Percentiles rank a stretch among this genome's conserved stretches.
Conservation (phyloP, 768 basidiomycete genomes). For the Mycena epipterygia region DNA sequence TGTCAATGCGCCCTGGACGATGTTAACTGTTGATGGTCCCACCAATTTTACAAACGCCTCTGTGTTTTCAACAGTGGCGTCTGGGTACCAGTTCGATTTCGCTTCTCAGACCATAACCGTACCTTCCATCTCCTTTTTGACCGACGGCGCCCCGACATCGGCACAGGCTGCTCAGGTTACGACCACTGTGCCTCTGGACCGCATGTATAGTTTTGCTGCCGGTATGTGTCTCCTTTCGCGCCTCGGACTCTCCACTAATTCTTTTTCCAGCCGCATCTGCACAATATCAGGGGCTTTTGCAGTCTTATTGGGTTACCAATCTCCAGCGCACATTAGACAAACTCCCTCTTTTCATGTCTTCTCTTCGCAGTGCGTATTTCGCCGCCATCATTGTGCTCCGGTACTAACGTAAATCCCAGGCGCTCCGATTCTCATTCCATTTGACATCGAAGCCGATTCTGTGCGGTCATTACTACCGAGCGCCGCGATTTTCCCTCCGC, state of each 20-base stretch:
- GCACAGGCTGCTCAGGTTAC: conserved; percentile 62
- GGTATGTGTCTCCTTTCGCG: conserved; percentile 54
- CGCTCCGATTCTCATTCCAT: conserved; percentile 35
- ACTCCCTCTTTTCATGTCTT: conserved; percentile 61
- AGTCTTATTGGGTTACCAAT: conserved; percentile 67
- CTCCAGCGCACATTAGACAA: conserved; percentile 60
- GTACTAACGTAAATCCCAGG: conserved; percentile 17
- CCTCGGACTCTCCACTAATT: conserved; percentile 8
- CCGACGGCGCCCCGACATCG: conserved; percentile 59
- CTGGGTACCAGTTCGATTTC: conserved; percentile 73
- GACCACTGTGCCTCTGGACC: conserved; percentile 59
- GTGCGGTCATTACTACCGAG: conserved; percentile 58
- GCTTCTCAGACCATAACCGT: conserved; percentile 64
- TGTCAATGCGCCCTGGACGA: conserved; percentile 61
- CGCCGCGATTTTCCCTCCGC: conserved; percentile 68
- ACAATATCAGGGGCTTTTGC: conserved; percentile 62
- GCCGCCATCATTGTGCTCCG: conserved; percentile 56
- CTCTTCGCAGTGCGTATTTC: conserved; percentile 54
- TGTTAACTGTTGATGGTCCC: conserved; percentile 58
- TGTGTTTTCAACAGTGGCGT: conserved; percentile 56
- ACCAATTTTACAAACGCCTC: conserved; percentile 42
- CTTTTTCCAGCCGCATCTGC: conserved; percentile 65
- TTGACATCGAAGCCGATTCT: conserved; percentile 43
- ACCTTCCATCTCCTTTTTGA: conserved; percentile 59
- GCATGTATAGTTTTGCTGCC: conserved; percentile 71